phyloP scores from a whole-genome alignment of 192 early-diverging fungal species.

The Coemansia guatemalensis region DNA sequence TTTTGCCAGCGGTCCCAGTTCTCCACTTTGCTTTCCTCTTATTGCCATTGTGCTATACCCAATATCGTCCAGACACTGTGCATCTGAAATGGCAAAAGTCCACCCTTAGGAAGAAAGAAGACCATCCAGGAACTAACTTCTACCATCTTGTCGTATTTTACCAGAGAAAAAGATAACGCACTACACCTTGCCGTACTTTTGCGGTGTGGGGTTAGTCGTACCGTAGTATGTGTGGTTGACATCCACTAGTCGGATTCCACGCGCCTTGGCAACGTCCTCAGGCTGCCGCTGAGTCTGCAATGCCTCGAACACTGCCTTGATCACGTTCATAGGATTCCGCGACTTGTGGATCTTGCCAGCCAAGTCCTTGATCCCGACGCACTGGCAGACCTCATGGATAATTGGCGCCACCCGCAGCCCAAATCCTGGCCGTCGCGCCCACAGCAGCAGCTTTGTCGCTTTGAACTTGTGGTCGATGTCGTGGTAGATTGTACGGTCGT shows the following conservation, averaged over 20 bases:
- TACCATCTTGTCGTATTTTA: background rate
- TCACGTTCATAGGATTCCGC: slow-evolving; percentile 96
- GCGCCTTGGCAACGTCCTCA: slow-evolving; percentile 78
- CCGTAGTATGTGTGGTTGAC: slow-evolving; percentile 91
- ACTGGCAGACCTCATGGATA: slow-evolving; percentile 94
- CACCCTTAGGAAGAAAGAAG: background rate
- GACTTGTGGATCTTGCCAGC: slow-evolving; percentile 88
- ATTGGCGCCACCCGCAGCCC: slow-evolving; percentile 90
- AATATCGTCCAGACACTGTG: background rate
- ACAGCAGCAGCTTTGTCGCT: slow-evolving; percentile 76
- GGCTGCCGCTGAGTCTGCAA: slow-evolving; percentile 75
- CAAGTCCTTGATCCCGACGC: slow-evolving; percentile 90
- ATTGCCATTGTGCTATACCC: background rate
- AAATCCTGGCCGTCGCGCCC: slow-evolving; percentile 88
- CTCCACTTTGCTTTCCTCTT: background rate
- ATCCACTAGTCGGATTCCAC: slow-evolving; percentile 87
- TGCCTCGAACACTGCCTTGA: slow-evolving; percentile 95
- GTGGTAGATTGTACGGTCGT: slow-evolving; percentile 87
- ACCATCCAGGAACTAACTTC: background rate
- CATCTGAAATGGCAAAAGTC: background rate
- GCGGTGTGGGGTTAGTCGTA: slow-evolving; percentile 24
- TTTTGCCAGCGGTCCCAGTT: background rate
- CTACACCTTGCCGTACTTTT: background rate
- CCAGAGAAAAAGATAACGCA: background rate
- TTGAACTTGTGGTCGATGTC: slow-evolving; percentile 90